Base-by-base conservation (phyloP, 2,329 filamentous ascomycete species). In the Calonectria pteridis region DNA sequence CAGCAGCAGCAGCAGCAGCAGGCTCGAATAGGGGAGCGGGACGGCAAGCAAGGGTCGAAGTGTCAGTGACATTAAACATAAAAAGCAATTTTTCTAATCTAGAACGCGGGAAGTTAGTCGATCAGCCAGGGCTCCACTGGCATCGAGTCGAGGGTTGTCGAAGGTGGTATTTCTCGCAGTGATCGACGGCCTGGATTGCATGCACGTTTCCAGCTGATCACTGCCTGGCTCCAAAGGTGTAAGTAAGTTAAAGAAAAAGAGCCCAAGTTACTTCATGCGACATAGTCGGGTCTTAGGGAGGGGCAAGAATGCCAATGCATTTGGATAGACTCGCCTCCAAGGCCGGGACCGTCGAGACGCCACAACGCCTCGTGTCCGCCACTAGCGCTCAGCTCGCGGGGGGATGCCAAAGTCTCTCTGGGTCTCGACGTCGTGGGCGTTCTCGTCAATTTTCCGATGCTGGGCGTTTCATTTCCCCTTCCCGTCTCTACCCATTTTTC, bases 261-360 rank as follows among this genome's bases (percentile, higher is more conserved):
- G n/a, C n/a, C n/a, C n/a, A n/a, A n/a, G n/a, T 13, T 59, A 16
- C 31, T 59, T 59, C 33, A 28, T 37, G 33, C n/a, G 43, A 46
- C 18, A 43, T 10, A 64, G 43, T 20, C 37, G 18, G 16, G 35
- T 20, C 29, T 26, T 2, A 43, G 28, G 16, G 23, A 13, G n/a
- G 43, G 43, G n/a, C n/a, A 13, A 46, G 4, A 23, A 40, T 62
- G 37, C 50, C 37, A 72, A 72, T 67, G 64, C 63, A 53, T 51
- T 23, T 31, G 51, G 63, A 37, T 26, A 35, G 31, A 59, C 62
- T 67, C 33, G n/a, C 55, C 46, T 26, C 43, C n/a, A 67, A 40
- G 31, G 64, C 26, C 33, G 50, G 49, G 58, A 51, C 71, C 58
- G 18, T 82, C 95, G 14, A 28, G 23, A 65, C 75, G 77, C 73